phyloP scores from a whole-genome alignment of 345 rosid species.

The Triadica sebifera region DNA sequence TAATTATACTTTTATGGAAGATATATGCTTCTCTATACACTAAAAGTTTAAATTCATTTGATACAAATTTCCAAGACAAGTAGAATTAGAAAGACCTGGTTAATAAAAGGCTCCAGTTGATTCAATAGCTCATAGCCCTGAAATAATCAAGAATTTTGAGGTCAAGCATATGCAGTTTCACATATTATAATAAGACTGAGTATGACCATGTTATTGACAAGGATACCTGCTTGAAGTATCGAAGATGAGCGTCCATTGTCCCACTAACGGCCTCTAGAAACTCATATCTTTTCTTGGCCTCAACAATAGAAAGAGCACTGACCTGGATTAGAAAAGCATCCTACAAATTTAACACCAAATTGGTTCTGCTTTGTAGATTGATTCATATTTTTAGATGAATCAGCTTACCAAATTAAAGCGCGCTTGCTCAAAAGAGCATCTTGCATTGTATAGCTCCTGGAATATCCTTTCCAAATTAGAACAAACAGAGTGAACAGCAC shows the following conservation, averaged over 20 bases:
- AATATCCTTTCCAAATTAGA: conserved; percentile 54
- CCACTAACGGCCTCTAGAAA: conserved; percentile 73
- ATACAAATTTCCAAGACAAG: conserved; percentile 2
- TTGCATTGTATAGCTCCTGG: conserved; percentile 67
- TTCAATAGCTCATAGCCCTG: conserved; percentile 79
- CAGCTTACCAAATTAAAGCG: conserved; percentile 62
- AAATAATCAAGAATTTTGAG: conserved; percentile 14
- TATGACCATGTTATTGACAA: conserved; percentile 15
- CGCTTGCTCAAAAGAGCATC: conserved; percentile 64
- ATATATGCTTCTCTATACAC: not conserved
- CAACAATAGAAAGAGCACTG: conserved; percentile 60
- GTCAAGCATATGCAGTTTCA: not conserved
- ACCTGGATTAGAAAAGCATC: conserved; percentile 42
- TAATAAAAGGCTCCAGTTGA: conserved; percentile 76
- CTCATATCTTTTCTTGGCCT: conserved; percentile 67
- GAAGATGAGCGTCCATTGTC: conserved; percentile 71
- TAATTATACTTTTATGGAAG: not conserved
- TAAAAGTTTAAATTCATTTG: not conserved
- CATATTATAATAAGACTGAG: not conserved
- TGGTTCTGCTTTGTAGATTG: not conserved
- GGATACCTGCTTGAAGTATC: conserved; percentile 65
- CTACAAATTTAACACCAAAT: not conserved
- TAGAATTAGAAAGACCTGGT: conserved; percentile 46
- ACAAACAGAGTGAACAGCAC: conserved; percentile 20
- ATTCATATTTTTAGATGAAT: not conserved